phyloP scores from a whole-genome alignment of 805 yeast genomes.

The Cyberlindnera lachancei region DNA sequence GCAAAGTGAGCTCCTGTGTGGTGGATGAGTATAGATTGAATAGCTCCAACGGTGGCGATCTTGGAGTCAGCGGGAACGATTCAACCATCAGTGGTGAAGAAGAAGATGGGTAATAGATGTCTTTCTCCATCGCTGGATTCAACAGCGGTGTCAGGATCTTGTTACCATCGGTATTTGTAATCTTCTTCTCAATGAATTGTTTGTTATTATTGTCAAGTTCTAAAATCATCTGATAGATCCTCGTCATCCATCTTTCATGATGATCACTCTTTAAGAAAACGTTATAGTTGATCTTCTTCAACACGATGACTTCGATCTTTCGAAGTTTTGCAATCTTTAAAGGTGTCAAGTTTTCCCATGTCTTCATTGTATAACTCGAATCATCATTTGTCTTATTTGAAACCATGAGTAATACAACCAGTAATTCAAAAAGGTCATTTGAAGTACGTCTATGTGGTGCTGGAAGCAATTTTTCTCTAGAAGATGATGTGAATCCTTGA shows the following conservation, averaged over 20 bases:
- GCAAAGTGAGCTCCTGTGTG: no score
- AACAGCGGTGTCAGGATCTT: no score
- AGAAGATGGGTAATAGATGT: no score
- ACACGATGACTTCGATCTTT: slow-evolving; percentile 12
- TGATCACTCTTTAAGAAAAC: slow-evolving; percentile 13
- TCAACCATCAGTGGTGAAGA: slow-evolving; percentile 1
- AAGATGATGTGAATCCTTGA: not conserved
- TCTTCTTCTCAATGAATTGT: no score
- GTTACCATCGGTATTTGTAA: no score
- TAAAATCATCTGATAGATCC: slow-evolving; percentile 3
- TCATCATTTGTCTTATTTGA: slow-evolving; percentile 42
- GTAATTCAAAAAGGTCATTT: slow-evolving; percentile 11
- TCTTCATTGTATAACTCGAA: slow-evolving; percentile 41
- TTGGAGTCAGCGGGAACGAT: slow-evolving; percentile 17
- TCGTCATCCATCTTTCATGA: slow-evolving; percentile 8
- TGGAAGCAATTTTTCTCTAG: slow-evolving; percentile 10
- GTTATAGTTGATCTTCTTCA: slow-evolving; percentile 18
- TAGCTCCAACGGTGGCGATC: slow-evolving; percentile 14
- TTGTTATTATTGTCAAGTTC: no score
- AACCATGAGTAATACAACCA: slow-evolving; percentile 28
- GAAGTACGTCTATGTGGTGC: slow-evolving; percentile 1
- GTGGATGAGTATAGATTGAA: not conserved
- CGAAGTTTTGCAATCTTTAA: slow-evolving; percentile 10
- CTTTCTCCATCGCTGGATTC: no score
- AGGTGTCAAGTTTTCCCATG: slow-evolving; percentile 33